Evolutionary conservation across 169 alveolate species (phyloP), one percentile per base, ranked within the genome.

Genomic region (Cryptosporidium bovis): DNA sequence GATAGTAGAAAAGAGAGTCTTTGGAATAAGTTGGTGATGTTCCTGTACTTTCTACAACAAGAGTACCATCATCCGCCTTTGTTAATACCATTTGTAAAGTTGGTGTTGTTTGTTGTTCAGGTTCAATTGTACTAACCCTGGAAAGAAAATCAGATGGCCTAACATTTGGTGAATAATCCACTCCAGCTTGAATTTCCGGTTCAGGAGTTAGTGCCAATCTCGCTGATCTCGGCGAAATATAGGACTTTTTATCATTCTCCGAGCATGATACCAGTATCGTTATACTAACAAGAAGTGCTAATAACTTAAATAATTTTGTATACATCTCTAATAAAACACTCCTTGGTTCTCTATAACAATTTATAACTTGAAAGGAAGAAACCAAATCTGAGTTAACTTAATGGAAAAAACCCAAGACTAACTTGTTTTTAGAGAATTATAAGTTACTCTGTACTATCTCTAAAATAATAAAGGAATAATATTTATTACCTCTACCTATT

Each of bases 1-100:
- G 87, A 44, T 77, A 77, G 44, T 77, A 77, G 34, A 77, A 77
- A 20, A 77, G 71, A 1, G 84, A 65, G 6, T 71, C 56, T 20
- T 56, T 71, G 24, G 69, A 34, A 24, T 33, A 56, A 34, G 77
- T 65, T 5, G 31, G 77, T 1, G 50, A 0, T 29, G 68, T 29
- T 53, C 83, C 83, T 33, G 83, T 24, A 8, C 65, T 46, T 62
- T 56, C 62, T 3, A 56, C 64, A 16, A 46, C 3, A 13, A 77
- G 18, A 60, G 87, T 40, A 3, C 51, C 62, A 46, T 53, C 20
- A 0, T 5, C 40, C 0, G 44, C 71, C 65, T 60, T 56, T 15
- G 34, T 77, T n/a, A 62, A 24, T 16, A 44, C 20, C 29, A 77
- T 20, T 7, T 60, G 69, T 10, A 60, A 36, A 12, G 65, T 12